Percentiles rank a stretch among this genome's conserved stretches.
Evolutionary conservation across 768 basidiomycete species (phyloP).

Genomic region (Agaricus blazei): DNA sequence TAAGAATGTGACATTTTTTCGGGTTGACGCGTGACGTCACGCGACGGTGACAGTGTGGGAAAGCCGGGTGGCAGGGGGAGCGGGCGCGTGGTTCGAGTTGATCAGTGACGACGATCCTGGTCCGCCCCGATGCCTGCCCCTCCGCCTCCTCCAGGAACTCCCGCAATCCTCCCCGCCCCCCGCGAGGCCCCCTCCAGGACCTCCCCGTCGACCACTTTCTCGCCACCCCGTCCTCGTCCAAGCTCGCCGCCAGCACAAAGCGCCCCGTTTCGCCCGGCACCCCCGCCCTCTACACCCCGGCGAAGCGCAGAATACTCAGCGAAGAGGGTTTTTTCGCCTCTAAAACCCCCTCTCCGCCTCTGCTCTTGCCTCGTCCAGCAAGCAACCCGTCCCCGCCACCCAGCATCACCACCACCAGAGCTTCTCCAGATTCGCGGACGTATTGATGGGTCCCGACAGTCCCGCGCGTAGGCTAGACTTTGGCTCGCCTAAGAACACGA

Average conservation of each 20-base stretch:
- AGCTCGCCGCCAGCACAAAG: constrained; percentile 40
- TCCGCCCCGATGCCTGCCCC: constrained; percentile 12
- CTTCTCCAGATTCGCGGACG: constrained; percentile 17
- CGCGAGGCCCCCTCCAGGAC: constrained; percentile 51
- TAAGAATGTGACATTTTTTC: constrained; percentile 11
- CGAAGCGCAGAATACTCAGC: constrained; percentile 63
- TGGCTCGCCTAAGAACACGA: constrained; percentile 28
- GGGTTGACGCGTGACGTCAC: constrained; percentile 27
- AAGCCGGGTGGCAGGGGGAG: constrained; percentile 15
- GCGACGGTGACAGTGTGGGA: constrained; percentile 26
- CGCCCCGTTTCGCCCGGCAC: constrained; percentile 57
- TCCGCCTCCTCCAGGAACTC: constrained; percentile 5
- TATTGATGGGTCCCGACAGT: constrained; percentile 27
- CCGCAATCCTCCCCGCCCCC: neutral
- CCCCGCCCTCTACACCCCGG: constrained; percentile 47
- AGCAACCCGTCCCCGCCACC: neutral
- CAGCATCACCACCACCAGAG: constrained; percentile 2
- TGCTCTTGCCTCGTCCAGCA: constrained; percentile 5
- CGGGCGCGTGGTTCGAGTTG: constrained; percentile 14
- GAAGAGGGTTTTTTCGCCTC: constrained; percentile 44
- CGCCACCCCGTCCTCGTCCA: constrained; percentile 25
- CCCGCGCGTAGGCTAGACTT: constrained; percentile 53
- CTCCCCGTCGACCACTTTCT: constrained; percentile 56
- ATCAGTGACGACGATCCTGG: constrained; percentile 11
- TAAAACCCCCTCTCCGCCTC: constrained; percentile 24